phyloP scores from a whole-genome alignment of 2,329 filamentous ascomycete genomes.

The Aspergillus ibericus region DNA sequence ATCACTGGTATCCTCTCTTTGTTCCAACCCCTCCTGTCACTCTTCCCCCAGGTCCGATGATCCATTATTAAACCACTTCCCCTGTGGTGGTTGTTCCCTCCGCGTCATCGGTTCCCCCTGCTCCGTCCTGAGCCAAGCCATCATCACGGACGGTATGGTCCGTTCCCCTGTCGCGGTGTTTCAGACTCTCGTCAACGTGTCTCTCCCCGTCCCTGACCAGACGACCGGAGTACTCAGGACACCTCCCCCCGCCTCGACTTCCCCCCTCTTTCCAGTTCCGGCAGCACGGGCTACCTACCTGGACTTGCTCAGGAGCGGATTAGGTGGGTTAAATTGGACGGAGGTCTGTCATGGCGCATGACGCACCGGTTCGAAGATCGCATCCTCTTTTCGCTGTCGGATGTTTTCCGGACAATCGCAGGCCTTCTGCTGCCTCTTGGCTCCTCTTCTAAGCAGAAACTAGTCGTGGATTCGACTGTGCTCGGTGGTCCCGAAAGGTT shows the following conservation, averaged over 20 bases:
- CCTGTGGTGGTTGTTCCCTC: not conserved
- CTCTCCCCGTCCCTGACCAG: slow-evolving; percentile 11
- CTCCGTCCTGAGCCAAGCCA: slow-evolving; percentile 3
- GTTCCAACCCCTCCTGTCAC: not conserved
- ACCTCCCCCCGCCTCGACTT: slow-evolving; percentile 11
- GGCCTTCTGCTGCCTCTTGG: not conserved
- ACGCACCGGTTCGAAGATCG: slow-evolving; percentile 11
- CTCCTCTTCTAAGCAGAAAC: not conserved
- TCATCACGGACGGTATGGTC: slow-evolving; percentile 4
- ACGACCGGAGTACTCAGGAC: not conserved
- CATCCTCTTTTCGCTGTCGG: slow-evolving; percentile 10
- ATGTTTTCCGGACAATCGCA: slow-evolving; percentile 9
- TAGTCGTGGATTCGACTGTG: not conserved
- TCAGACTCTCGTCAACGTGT: slow-evolving; percentile 13
- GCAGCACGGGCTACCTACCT: slow-evolving; percentile 5
- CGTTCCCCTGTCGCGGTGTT: slow-evolving; percentile 8
- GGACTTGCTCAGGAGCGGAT: not conserved
- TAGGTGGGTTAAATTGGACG: not conserved
- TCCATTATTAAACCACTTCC: not conserved
- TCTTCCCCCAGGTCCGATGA: not conserved
- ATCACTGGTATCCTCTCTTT: not conserved
- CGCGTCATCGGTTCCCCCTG: slow-evolving; percentile 5
- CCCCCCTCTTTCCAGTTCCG: slow-evolving; percentile 5
- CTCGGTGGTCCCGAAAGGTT: slow-evolving; percentile 9
- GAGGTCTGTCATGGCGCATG: slow-evolving; percentile 3